Percentiles rank a stretch among this genome's conserved stretches.
Conservation (phyloP, 129 eudicot genomes). For the Tagetes erecta region DNA sequence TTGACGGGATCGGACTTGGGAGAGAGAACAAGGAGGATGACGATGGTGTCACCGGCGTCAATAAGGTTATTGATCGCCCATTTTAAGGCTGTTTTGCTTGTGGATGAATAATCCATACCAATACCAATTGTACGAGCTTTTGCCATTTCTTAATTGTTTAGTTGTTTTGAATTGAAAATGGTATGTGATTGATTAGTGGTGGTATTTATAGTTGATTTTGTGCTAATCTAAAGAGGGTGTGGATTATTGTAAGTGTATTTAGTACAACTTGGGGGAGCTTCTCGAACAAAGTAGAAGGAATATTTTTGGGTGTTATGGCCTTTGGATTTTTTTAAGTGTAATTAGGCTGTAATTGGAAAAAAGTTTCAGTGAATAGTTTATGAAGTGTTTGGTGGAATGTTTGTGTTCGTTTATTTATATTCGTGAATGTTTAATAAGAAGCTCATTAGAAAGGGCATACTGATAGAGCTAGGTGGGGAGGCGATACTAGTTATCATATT, state of each 20-base stretch:
- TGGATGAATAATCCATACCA: conserved; percentile 72
- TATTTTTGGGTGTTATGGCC: no score
- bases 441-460: no score
- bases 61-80: conserved; percentile 72
- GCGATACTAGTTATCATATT: no score
- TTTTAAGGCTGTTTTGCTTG: conserved; percentile 61
- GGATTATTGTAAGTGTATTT: not conserved
- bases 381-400: no score
- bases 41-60: conserved; percentile 47
- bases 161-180: not conserved
- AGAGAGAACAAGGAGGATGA: conserved; percentile 59
- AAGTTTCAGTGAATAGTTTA: no score
- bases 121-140: conserved; percentile 61
- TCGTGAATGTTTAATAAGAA: no score
- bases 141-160: conserved; percentile 34
- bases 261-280: conserved; percentile 6
- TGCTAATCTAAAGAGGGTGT: not conserved
- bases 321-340: no score
- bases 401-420: no score
- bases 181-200: not conserved
- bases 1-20: conserved; percentile 65
- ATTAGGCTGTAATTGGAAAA: no score
- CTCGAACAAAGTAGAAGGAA: conserved; percentile 38
- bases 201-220: conserved; percentile 17
- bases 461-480: no score